Evolutionary conservation across 805 yeast genomes (phyloP).

Genomic region (Wickerhamomyces alni): DNA sequence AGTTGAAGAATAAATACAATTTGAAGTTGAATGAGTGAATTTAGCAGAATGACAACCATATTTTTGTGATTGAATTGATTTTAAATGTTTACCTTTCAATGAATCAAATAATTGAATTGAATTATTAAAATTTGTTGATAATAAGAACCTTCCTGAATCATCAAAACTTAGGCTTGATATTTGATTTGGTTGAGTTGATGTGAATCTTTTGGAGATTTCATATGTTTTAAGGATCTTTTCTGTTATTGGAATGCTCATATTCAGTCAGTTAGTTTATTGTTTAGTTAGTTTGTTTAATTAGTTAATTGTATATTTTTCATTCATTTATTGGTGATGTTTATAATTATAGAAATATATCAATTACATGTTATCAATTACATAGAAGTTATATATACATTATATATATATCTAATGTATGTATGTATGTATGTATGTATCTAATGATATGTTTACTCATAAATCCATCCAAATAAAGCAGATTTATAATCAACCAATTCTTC

Average conservation of each 20-base stretch:
- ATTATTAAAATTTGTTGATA: conserved; percentile 78
- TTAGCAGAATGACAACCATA: conserved; percentile 87
- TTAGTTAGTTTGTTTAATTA: no score
- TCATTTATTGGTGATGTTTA: no score
- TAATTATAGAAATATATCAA: no score
- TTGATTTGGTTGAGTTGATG: conserved; percentile 38
- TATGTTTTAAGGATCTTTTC: conserved; percentile 12
- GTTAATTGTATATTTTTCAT: no score
- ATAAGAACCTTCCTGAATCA: conserved; percentile 70
- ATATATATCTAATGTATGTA: no score
- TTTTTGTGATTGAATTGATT: conserved; percentile 75
- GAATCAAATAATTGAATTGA: conserved; percentile 79
- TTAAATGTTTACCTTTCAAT: conserved; percentile 58
- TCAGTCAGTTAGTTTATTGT: no score
- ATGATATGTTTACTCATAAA: conserved; percentile 83
- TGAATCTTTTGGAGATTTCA: conserved; percentile 43
- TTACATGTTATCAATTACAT: no score
- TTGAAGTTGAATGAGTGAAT: conserved; percentile 69
- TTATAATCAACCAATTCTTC: conserved; percentile 94
- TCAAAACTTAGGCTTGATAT: conserved; percentile 74
- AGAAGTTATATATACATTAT: no score
- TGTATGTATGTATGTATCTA: no score
- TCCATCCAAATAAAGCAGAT: conserved; percentile 79
- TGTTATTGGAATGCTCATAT: not conserved
- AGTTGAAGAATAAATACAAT: conserved; percentile 81